Evolutionary conservation across 2,329 filamentous ascomycete species (phyloP), one percentile per base, ranked within the genome.

Genomic region (Pseudogymnoascus sp.): DNA sequence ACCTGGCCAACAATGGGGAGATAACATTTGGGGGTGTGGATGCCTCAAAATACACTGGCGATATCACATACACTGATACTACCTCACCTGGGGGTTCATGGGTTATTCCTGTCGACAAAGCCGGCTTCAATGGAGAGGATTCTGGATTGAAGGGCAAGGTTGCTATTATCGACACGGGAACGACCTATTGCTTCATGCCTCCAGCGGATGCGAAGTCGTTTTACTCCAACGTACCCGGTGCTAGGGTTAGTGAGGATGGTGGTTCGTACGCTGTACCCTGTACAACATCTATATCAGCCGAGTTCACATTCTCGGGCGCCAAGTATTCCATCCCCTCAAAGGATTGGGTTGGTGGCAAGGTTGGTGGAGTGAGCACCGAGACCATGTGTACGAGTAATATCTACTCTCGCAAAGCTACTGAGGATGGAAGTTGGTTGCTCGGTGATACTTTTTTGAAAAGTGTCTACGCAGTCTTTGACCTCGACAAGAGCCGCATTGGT

Each of bases 401-500:
- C 34, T 85, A 90, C 59, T 88, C 87, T 1, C 79, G 83, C 23
- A 81, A 86, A 69, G 82, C 89, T 12, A 84, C 90, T 52, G 74
- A 77, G 0, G 77, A 63, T 12, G 63, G 76, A 66, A 67, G 84
- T 26, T 95, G 90, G 90, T 77, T 96, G n/a, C 73, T 95, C 0
- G 91, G 91, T 1, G 90, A 91, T 65, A 82, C 87, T 0, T 95
- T 95, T 67, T 74, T 96, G 63, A 95, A 95, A 75, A 95, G 95
- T 66, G 90, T 95, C 13, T 95, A 95, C 70, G 78, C 83, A 1
- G 85, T 94, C 21, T 95, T 95, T 70, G 91, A 96, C 71, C 82
- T 82, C 59, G 90, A 92, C 63, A 69, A 83, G 64, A 73, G 72
- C 41, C 80, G 79, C 58, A 82, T 91, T 64, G 88, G 86, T 81